A percentile compares a stretch with the other conserved stretches of the same genome.
Conservation (phyloP, 257 asterid species). For the Lavandula angustifolia region DNA sequence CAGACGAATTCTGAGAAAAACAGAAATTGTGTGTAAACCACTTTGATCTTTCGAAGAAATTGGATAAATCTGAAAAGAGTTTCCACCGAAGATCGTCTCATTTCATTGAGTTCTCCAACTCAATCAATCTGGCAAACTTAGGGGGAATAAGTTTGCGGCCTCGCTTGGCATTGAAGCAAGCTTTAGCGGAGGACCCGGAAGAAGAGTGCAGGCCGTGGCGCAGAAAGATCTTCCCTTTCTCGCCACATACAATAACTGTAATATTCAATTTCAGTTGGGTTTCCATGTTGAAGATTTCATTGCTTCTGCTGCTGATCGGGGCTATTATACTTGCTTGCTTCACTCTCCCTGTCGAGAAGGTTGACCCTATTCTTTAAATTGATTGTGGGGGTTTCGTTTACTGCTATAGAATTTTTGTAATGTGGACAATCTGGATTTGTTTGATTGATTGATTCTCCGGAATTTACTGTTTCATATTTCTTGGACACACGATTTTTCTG, state of each 20-base stretch:
- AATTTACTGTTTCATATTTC: background rate
- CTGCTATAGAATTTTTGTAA: slow-evolving; percentile 2
- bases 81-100: slow-evolving; percentile 1
- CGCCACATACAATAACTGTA: slow-evolving; percentile 52
- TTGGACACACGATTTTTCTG: background rate
- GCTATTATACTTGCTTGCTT: slow-evolving; percentile 71
- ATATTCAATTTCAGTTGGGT: slow-evolving; percentile 67
- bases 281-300: slow-evolving; percentile 53
- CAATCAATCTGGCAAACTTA: slow-evolving; percentile 87
- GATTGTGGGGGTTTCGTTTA: slow-evolving; percentile 18
- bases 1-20: no score
- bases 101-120: slow-evolving; percentile 22
- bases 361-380: slow-evolving; percentile 11
- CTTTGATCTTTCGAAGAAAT: slow-evolving; percentile 27
- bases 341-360: slow-evolving; percentile 94
- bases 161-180: slow-evolving; percentile 82
- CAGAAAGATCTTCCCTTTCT: slow-evolving; percentile 54
- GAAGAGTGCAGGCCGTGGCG: slow-evolving; percentile 85
- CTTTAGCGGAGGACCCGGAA: slow-evolving; percentile 58
- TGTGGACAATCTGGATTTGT: slow-evolving; percentile 12
- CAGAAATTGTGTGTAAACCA: slow-evolving; percentile 26
- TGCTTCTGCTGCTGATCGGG: slow-evolving; percentile 60
- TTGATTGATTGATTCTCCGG: slow-evolving; percentile 11
- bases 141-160: slow-evolving; percentile 81
- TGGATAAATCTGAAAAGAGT: slow-evolving; percentile 27